Evolutionary conservation across 176 grass and related monocot genomes (phyloP).

Genomic region (Aegilops tauschii): DNA sequence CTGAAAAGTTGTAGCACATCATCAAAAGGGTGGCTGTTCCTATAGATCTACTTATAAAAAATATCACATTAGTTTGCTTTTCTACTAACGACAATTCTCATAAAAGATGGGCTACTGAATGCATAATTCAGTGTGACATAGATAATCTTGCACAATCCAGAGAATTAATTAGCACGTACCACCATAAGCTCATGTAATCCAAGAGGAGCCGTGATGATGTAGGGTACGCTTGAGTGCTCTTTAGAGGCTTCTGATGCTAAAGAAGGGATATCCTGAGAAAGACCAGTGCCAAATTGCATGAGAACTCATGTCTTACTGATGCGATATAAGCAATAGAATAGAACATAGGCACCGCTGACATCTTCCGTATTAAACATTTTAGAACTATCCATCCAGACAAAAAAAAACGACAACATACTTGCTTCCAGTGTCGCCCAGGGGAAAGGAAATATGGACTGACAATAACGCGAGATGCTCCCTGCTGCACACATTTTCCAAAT

Average conservation of each 20-base stretch:
- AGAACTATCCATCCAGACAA: not conserved
- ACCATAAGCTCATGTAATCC: slow-evolving; percentile 93
- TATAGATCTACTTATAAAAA: not conserved
- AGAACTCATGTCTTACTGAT: not conserved
- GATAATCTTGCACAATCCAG: no score
- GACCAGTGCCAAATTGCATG: not conserved
- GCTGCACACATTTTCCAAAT: slow-evolving; percentile 72
- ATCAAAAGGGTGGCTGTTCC: not conserved
- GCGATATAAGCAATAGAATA: not conserved
- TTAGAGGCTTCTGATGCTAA: slow-evolving; percentile 69
- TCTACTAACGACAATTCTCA: not conserved
- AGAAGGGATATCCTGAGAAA: slow-evolving; percentile 77
- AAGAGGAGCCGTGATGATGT: slow-evolving; percentile 77
- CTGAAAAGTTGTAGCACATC: not conserved
- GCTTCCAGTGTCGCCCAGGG: slow-evolving; percentile 76
- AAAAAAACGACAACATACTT: slow-evolving; percentile 38
- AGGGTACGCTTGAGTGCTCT: slow-evolving; percentile 65
- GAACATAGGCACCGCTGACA: not conserved
- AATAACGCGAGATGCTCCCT: slow-evolving; percentile 69
- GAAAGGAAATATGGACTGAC: slow-evolving; percentile 90
- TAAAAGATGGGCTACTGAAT: not conserved
- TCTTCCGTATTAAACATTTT: not conserved
- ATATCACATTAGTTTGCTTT: slow-evolving; percentile 3
- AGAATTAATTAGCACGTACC: slow-evolving; percentile 46
- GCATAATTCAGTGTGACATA: not conserved